Base-by-base conservation (phyloP, 805 yeast species). In the Candida gorgasii region DNA sequence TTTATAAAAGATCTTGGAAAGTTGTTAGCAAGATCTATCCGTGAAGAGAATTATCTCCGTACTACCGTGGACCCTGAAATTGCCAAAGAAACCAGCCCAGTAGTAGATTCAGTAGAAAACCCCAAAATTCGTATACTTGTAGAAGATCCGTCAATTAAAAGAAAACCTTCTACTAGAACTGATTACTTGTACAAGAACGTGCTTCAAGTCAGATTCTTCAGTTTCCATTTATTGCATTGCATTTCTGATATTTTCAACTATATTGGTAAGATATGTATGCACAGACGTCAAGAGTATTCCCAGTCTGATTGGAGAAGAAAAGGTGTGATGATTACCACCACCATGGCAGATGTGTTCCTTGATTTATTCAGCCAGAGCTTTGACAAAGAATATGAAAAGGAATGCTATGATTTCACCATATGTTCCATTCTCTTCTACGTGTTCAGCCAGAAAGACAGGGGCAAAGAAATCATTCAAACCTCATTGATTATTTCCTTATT, bases 31-130 rank as follows among this genome's bases (percentile, higher is more conserved):
- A 68, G 84, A 44, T 61, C 76, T 13, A 66, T 79, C 0, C 47
- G 75, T 9, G 93, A 85, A 58, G 90, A 84, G 48, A 73, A 74
- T 40, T 52, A 67, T 4, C 52, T 84, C 5, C 73, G 83, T 26
- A 52, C 73, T 0, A 48, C 57, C 2, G 66, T 80, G 43, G 86
- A 88, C 0, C 58, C 58, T 1, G 61, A 58, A 3, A 75, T 74
- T 8, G 71, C 74, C 5, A 68, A 65, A 27, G 72, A 72, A 19
- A 75, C 84, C 0, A 44, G 47, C 8, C 73, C 68, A 16, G 51
- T 51, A 40, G 63, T 53, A 1, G 60, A 57, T 8, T 55, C 55
- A 12, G 33, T 19, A 13, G 69, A 66, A 8, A 53, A 59, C 13
- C 67, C 75, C 2, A 72, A 73, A 2, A 55, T 72, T 12, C 69